Base-by-base conservation (phyloP, 2,329 filamentous ascomycete genomes). In the Xenoacremonium recifei region DNA sequence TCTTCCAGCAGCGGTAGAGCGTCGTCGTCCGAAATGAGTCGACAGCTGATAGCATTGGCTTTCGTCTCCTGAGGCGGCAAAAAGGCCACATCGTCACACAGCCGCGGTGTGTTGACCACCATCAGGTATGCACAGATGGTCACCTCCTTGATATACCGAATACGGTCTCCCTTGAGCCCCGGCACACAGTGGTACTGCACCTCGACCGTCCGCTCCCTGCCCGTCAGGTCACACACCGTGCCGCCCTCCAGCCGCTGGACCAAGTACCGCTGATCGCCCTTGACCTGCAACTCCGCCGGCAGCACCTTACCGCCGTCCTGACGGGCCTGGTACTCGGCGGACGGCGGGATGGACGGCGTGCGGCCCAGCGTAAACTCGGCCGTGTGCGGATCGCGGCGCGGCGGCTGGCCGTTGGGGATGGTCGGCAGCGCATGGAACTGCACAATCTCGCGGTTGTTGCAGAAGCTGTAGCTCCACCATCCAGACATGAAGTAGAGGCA, bases 391-490 rank as follows among this genome's bases (percentile, higher is more conserved):
- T 96, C 91, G 55, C 88, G 84, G 34, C 84, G 76, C 0, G 91
- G 91, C 18, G 88, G 85, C 10, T 86, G 79, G 3, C 84, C 83
- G 45, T 83, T 82, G 33, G 80, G 76, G 15, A 67, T 68, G 3
- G 82, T 81, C 1, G 89, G 79, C 45, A 92, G 70, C 33, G 89
- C 89, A 63, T 96, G 91, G 66, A 95, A 96, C 66, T 96, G 91
- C 58, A 88, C 86, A 48, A 96, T 84, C 49, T 92, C 82, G 48
- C 84, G 78, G 60, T 88, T 88, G 68, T 95, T 93, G 73, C 91
- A 96, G 65, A 96, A 96, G 55, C 85, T 87, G 67, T 96, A 96
- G 60, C 87, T 93, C 91, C 91, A 96, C 91, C 91, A 96, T 0
- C 91, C 91, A 1, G 83, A 87, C 51, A 90, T 71, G 50, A 75